These are phyloP conservation scores for Podosphaera xanthii DNA, from an alignment of 2,329 filamentous ascomycete species.

Conservation along the genomic window DNA sequence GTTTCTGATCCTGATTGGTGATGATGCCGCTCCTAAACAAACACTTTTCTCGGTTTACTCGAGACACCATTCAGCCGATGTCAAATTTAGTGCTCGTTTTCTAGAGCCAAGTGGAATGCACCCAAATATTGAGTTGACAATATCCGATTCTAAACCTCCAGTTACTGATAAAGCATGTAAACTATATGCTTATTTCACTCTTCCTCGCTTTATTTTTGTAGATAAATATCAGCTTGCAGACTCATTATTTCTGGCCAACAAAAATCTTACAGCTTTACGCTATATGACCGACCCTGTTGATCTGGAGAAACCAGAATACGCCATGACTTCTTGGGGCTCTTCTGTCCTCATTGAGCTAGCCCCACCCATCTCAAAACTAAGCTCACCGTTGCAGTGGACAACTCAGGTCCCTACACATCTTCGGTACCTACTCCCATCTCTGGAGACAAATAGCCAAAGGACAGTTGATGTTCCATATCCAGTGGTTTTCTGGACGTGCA, in stretches of 20 bases:
- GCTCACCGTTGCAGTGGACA: conserved; percentile 26
- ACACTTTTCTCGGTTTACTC: conserved; percentile 69
- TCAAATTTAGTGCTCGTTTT: conserved; percentile 40
- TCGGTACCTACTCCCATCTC: conserved; percentile 48
- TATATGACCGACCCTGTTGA: conserved; percentile 59
- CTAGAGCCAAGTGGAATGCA: conserved; percentile 58
- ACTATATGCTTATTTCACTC: conserved; percentile 58
- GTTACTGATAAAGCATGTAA: conserved; percentile 37
- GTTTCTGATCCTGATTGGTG: conserved; percentile 53
- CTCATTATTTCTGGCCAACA: conserved; percentile 53
- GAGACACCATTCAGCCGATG: conserved; percentile 39
- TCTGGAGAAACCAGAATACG: conserved; percentile 75
- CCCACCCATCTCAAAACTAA: conserved; percentile 19
- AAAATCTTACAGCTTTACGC: conserved; percentile 48
- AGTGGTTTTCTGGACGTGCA: conserved; percentile 76
- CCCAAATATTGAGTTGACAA: conserved; percentile 48
- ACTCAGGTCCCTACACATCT: conserved; percentile 62
- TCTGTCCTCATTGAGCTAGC: conserved; percentile 53
- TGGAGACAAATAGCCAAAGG: conserved; percentile 24
- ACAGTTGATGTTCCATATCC: conserved; percentile 51
- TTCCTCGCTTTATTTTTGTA: conserved; percentile 61
- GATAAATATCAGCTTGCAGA: conserved; percentile 72
- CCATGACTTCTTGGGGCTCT: conserved; percentile 55
- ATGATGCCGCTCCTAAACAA: conserved; percentile 34
- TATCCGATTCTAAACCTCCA: conserved; percentile 30